Evolutionary conservation across 345 rosid species (phyloP), one percentile per base, ranked within the genome.

Genomic region (Lepidium aucheri): DNA sequence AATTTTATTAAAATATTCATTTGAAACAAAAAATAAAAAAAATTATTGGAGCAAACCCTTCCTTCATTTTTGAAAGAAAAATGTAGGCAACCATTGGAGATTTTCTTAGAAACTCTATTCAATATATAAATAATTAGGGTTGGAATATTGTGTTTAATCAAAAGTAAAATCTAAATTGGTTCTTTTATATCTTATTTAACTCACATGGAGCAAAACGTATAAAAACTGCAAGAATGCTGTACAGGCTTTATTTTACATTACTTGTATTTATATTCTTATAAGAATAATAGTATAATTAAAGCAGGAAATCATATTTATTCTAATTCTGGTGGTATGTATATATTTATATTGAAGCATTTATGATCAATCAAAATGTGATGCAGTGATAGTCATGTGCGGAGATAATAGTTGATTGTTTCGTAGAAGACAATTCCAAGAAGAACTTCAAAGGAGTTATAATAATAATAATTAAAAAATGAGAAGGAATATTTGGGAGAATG

Each of bases 401-500:
- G 64, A 71, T 72, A 76, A 67, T 73, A 71, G 53, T 78, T 73
- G 70, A 70, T 11, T 30, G 15, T 54, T 49, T 50, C 35, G 42
- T 35, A 18, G 34, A 60, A 51, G 49, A 26, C 67, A 58, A 24
- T 53, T 65, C 35, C 59, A 58, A 53, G 41, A 51, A 42, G 35
- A 14, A 39, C 57, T 32, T 20, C n/a, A 20, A 20, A 20, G 2
- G 22, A 20, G 22, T 20, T 20, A 20, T 20, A 20, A 20, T 20
- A 20, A 20, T 14, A 63, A 68, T 24, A 20, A 20, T 24, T 1
- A 20, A 45, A 9, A 46, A 18, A 46, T 10, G 63, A 72, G 78
- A 78, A 72, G 77, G 87, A 86, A 82, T 84, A 84, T 83, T 80
- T 86, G 85, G 85, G 91, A 82, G 83, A 69, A 77, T 77, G 78